Percentiles rank a stretch among this genome's conserved stretches.
Evolutionary conservation across 345 rosid genomes (phyloP).

Genomic region (Hirschfeldia incana): DNA sequence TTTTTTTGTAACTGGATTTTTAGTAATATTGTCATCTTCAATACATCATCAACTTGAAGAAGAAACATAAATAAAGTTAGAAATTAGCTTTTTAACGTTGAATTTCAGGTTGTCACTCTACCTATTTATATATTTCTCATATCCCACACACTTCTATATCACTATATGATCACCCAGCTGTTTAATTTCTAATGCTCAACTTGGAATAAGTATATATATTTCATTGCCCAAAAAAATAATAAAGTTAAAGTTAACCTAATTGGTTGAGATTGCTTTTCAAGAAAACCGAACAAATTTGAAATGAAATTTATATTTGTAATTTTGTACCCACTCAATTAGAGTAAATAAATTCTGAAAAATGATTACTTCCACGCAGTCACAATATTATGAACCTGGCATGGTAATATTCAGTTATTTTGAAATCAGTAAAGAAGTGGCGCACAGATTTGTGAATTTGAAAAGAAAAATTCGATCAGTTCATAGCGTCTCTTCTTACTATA

Average conservation of each 20-base stretch:
- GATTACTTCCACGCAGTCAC: background rate
- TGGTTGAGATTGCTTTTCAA: background rate
- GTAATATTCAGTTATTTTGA: background rate
- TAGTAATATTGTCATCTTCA: conserved; percentile 4
- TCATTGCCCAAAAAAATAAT: background rate
- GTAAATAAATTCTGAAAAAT: background rate
- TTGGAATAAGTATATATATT: background rate
- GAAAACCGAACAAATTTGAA: background rate
- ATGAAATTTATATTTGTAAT: background rate
- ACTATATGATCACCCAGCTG: background rate
- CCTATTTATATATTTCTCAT: background rate
- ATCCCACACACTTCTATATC: conserved; percentile 5
- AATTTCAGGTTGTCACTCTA: background rate
- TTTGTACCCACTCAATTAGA: background rate
- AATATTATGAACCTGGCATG: background rate
- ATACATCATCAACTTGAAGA: conserved; percentile 14
- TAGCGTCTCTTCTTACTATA: background rate
- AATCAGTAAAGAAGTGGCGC: background rate
- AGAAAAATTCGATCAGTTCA: background rate
- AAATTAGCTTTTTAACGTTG: background rate
- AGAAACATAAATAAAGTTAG: background rate
- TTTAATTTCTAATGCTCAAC: background rate
- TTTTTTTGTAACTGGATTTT: background rate
- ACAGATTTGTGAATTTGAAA: background rate
- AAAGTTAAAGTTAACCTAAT: background rate